Percentiles rank a stretch among this genome's conserved stretches.
Conservation (phyloP, 2,329 filamentous ascomycete species). For the Monilinia fructicola region DNA sequence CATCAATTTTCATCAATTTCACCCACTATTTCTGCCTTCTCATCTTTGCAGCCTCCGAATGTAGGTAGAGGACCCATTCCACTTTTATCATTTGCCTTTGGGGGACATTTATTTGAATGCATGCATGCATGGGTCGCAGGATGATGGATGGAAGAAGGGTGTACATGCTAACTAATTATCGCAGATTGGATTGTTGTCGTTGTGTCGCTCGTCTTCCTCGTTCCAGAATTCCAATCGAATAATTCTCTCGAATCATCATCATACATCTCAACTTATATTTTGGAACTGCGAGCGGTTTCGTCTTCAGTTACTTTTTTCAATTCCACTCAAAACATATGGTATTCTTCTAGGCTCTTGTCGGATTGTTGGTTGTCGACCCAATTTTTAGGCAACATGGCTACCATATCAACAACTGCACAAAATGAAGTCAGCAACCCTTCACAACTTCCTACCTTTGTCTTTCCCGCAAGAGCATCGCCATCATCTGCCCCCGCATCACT, state of each 20-base stretch:
- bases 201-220: conserved; percentile 14
- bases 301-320: conserved; percentile 1
- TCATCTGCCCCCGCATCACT: conserved; percentile 31
- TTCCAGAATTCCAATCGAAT: conserved; percentile 7
- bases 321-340: conserved; percentile 22
- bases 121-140: neutral
- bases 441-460: conserved; percentile 35
- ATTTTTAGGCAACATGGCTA: conserved; percentile 23
- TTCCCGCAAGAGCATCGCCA: conserved; percentile 31
- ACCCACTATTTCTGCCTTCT: neutral
- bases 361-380: conserved; percentile 23
- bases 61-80: neutral
- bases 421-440: conserved; percentile 25
- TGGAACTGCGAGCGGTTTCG: conserved; percentile 20
- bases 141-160: neutral
- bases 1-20: conserved; percentile 19
- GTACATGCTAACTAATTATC: conserved; percentile 16
- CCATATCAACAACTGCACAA: conserved; percentile 19
- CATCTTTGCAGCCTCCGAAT: conserved; percentile 13
- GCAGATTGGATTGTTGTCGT: conserved; percentile 23
- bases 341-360: conserved; percentile 12
- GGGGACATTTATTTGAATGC: neutral
- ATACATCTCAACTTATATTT: conserved; percentile 1
- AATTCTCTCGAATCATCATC: neutral
- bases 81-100: neutral